Evolutionary conservation across 176 grass and related monocot genomes (phyloP).

Genomic region (Ensete glaucum): DNA sequence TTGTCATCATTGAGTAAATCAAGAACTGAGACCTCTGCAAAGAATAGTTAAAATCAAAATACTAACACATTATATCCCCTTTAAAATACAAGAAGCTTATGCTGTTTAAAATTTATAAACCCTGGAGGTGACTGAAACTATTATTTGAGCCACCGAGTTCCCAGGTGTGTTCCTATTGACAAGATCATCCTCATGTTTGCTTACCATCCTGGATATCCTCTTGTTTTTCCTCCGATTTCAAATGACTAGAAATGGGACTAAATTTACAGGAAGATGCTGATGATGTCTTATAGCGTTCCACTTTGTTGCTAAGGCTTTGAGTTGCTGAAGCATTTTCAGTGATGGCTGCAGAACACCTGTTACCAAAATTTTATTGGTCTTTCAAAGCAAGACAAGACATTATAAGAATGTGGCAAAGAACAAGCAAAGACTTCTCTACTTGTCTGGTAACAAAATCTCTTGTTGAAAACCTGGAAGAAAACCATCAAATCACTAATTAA

Average conservation of each 20-base stretch:
- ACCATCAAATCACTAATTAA: constrained; percentile 5
- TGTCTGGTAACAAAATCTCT: constrained; percentile 31
- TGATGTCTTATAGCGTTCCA: constrained; percentile 26
- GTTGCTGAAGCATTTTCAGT: constrained; percentile 37
- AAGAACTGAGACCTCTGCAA: constrained; percentile 51
- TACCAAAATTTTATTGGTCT: constrained; percentile 3
- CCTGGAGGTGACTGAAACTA: not conserved
- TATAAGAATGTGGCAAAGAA: not conserved
- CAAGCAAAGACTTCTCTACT: constrained; percentile 3
- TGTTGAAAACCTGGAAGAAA: constrained; percentile 38
- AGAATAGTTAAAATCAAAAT: constrained; percentile 16
- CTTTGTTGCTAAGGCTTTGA: constrained; percentile 28
- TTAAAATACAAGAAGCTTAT: not conserved
- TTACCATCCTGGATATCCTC: constrained; percentile 40
- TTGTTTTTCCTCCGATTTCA: constrained; percentile 28
- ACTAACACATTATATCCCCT: not conserved
- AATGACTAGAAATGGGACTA: constrained; percentile 19
- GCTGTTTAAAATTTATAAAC: constrained; percentile 1
- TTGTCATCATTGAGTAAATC: constrained; percentile 52
- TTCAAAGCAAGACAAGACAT: constrained; percentile 12
- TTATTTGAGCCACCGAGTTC: constrained; percentile 4
- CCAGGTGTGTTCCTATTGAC: not conserved
- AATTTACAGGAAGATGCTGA: not conserved
- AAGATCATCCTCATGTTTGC: constrained; percentile 19
- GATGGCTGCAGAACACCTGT: constrained; percentile 37